A percentile compares a stretch with the other conserved stretches of the same genome.
Evolutionary conservation across 305 asterid genomes (phyloP).

Genomic region (Galium porrigens): DNA sequence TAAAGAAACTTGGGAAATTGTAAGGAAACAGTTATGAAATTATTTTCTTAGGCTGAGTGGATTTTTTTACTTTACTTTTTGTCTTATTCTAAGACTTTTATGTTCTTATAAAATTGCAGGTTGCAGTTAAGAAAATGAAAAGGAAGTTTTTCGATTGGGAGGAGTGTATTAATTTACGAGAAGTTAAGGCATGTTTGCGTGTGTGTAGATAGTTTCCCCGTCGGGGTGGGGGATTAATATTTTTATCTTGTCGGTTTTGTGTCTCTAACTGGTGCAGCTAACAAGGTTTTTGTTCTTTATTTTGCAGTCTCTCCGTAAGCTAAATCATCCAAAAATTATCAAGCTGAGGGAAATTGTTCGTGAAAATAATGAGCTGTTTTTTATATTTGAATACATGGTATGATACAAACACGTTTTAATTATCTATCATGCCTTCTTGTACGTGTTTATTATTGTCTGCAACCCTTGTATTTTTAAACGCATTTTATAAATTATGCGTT

Average conservation of each 20-base stretch:
- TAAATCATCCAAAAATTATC: constrained; percentile 77
- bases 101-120: constrained; percentile 27
- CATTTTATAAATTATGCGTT: background rate
- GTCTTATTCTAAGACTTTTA: background rate
- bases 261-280: background rate
- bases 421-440: background rate
- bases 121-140: constrained; percentile 92
- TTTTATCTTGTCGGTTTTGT: background rate
- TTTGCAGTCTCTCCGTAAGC: constrained; percentile 69
- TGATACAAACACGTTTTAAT: background rate
- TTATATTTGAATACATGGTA: constrained; percentile 95
- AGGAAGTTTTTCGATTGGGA: constrained; percentile 78
- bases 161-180: constrained; percentile 72
- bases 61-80: background rate
- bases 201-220: background rate
- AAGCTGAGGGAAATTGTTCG: constrained; percentile 84
- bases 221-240: background rate
- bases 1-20: constrained; percentile 62
- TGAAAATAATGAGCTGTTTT: constrained; percentile 82
- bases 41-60: background rate
- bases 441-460: background rate
- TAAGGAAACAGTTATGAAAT: constrained; percentile 22
- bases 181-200: constrained; percentile 57
- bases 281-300: constrained; percentile 10
- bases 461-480: background rate